A percentile compares a stretch with the other conserved stretches of the same genome.
phyloP scores from a whole-genome alignment of 2,329 filamentous ascomycete genomes.

The Botrytis squamosa region DNA sequence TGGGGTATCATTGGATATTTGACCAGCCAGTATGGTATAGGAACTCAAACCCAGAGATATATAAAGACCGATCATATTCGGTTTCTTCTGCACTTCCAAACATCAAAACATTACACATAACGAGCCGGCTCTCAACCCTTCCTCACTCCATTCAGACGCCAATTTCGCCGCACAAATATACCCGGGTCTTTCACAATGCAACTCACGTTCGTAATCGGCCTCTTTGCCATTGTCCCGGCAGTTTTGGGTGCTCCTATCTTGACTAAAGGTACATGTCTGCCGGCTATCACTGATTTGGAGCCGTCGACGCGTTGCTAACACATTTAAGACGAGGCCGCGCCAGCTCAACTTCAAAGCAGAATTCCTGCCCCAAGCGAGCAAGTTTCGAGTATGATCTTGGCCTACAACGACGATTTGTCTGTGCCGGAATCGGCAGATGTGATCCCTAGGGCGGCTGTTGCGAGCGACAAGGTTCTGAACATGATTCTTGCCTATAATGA shows the following conservation, averaged over 20 bases:
- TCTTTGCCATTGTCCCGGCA: background rate
- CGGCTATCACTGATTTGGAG: background rate
- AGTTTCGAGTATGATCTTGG: background rate
- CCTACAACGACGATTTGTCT: background rate
- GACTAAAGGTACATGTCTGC: background rate
- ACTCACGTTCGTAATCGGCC: background rate
- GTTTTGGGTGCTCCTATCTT: background rate
- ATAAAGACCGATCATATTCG: background rate
- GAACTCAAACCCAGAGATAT: background rate
- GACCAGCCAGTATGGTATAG: background rate
- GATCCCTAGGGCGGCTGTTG: background rate
- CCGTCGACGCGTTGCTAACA: background rate
- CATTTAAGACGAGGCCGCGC: background rate
- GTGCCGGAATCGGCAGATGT: background rate
- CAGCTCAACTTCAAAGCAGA: background rate
- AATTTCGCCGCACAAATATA: background rate
- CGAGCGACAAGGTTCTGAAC: background rate
- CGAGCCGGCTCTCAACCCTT: background rate
- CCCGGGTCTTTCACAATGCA: background rate
- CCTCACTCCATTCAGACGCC: background rate
- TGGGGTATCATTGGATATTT: background rate
- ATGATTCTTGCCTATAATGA: background rate
- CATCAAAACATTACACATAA: background rate
- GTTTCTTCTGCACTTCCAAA: background rate
- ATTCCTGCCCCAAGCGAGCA: background rate